These are phyloP conservation scores for Pseudozyma pruni DNA, from an alignment of 1,284 basidiomycete genomes.

Conservation along the genomic window DNA sequence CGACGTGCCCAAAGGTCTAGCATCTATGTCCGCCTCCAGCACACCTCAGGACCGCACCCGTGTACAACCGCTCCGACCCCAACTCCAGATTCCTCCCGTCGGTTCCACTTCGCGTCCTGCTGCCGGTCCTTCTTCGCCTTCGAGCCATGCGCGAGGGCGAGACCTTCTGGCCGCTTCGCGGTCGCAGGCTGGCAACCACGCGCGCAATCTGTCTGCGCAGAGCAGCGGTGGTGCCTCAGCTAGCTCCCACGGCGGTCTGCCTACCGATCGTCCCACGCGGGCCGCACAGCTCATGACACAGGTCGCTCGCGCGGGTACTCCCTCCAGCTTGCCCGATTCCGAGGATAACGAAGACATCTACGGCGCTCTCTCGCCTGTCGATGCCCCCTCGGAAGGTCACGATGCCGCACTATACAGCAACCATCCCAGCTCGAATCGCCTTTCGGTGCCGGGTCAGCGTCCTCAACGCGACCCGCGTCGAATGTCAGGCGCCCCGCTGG, in stretches of 20 bases:
- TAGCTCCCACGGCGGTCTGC: slow-evolving; percentile 12
- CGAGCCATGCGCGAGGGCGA: slow-evolving; percentile 24
- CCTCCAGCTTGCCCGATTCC: slow-evolving; percentile 34
- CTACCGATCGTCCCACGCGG: slow-evolving; percentile 43
- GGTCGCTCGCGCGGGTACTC: slow-evolving; percentile 33
- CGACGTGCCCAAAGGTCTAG: slow-evolving; percentile 17
- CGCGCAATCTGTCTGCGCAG: slow-evolving; percentile 30
- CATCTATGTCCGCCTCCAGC: slow-evolving; percentile 14
- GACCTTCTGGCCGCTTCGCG: slow-evolving; percentile 36
- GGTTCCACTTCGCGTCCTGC: slow-evolving; percentile 13
- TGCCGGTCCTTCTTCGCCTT: slow-evolving; percentile 32
- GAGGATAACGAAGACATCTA: slow-evolving; percentile 58
- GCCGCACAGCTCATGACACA: slow-evolving; percentile 55
- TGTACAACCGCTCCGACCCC: slow-evolving; percentile 15
- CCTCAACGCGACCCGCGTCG: slow-evolving; percentile 41
- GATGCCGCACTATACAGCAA: slow-evolving; percentile 30
- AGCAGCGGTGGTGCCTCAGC: slow-evolving; percentile 9
- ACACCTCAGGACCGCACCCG: slow-evolving; percentile 20
- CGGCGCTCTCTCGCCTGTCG: slow-evolving; percentile 47
- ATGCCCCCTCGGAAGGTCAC: slow-evolving; percentile 40
- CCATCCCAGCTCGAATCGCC: slow-evolving; percentile 18
- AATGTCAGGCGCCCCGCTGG: slow-evolving; percentile 41
- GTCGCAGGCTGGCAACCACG: slow-evolving; percentile 17
- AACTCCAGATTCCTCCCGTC: slow-evolving; percentile 37
- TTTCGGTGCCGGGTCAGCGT: slow-evolving; percentile 41